phyloP scores from a whole-genome alignment of 2,329 filamentous ascomycete species.

The Zasmidium angulare region DNA sequence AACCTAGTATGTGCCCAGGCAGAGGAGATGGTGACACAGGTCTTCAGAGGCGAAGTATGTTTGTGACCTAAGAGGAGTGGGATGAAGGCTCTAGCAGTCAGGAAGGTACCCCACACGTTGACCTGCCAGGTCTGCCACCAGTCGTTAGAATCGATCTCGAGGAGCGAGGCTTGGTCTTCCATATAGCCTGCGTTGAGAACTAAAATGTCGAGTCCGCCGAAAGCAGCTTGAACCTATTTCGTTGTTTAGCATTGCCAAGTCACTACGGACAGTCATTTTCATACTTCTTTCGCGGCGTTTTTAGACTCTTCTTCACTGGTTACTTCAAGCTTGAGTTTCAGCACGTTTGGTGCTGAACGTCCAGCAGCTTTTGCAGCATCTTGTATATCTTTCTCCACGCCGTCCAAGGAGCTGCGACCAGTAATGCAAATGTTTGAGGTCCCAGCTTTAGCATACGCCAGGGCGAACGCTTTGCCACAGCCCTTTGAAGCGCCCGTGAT shows the following conservation, averaged over 20 bases:
- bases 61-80: constrained; percentile 31
- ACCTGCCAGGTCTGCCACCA: constrained; percentile 47
- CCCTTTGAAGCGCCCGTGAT: constrained; percentile 48
- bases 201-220: constrained; percentile 34
- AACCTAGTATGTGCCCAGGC: constrained; percentile 37
- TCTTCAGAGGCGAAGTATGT: constrained; percentile 34
- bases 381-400: constrained; percentile 37
- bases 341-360: constrained; percentile 39
- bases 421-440: constrained; percentile 53
- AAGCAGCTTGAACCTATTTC: constrained; percentile 25
- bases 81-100: constrained; percentile 42
- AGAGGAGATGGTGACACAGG: constrained; percentile 44
- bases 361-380: constrained; percentile 36
- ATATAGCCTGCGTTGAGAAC: constrained; percentile 38
- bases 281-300: constrained; percentile 33
- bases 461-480: constrained; percentile 50
- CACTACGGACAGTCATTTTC: not conserved
- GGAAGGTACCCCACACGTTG: constrained; percentile 48
- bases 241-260: not conserved
- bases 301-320: constrained; percentile 39
- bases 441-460: constrained; percentile 56
- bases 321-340: constrained; percentile 46
- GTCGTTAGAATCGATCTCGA: constrained; percentile 34
- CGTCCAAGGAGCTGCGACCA: constrained; percentile 50
- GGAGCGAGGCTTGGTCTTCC: constrained; percentile 14